Conservation (phyloP, 805 yeast genomes). For the Sungouiozyma ichnusensis region DNA sequence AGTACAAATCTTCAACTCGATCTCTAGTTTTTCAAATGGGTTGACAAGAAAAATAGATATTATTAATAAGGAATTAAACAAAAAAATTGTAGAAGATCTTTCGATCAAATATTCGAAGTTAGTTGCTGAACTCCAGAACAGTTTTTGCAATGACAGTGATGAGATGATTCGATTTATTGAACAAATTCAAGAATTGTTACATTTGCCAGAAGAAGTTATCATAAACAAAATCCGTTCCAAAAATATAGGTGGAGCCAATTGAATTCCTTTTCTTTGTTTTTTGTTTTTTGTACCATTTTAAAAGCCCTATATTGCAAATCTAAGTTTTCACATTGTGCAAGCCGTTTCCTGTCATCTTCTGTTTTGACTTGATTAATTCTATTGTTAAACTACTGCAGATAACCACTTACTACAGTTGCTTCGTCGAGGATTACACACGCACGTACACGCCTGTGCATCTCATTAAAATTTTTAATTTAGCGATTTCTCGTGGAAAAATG, state of each 20-base stretch:
- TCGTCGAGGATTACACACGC: background rate
- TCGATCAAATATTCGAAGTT: slow-evolving; percentile 28
- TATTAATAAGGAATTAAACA: slow-evolving; percentile 31
- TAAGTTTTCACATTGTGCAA: too few relatives aligned
- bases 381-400: too few relatives aligned
- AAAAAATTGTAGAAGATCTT: slow-evolving; percentile 27
- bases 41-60: slow-evolving; percentile 27
- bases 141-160: slow-evolving; percentile 30
- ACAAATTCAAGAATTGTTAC: slow-evolving; percentile 29
- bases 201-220: slow-evolving; percentile 25
- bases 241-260: background rate
- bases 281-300: too few relatives aligned
- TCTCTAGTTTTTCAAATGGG: slow-evolving; percentile 28
- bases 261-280: too few relatives aligned
- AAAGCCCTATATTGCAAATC: too few relatives aligned
- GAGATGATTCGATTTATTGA: slow-evolving; percentile 28
- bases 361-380: too few relatives aligned
- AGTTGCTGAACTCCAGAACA: slow-evolving; percentile 25
- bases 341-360: too few relatives aligned
- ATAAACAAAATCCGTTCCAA: background rate
- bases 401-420: too few relatives aligned
- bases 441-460: background rate
- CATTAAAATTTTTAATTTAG: background rate
- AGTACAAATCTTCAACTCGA: slow-evolving; percentile 29
- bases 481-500: background rate